Evolutionary conservation across 2,329 filamentous ascomycete genomes (phyloP).

Genomic region (Iodosphaeria phyllophila): DNA sequence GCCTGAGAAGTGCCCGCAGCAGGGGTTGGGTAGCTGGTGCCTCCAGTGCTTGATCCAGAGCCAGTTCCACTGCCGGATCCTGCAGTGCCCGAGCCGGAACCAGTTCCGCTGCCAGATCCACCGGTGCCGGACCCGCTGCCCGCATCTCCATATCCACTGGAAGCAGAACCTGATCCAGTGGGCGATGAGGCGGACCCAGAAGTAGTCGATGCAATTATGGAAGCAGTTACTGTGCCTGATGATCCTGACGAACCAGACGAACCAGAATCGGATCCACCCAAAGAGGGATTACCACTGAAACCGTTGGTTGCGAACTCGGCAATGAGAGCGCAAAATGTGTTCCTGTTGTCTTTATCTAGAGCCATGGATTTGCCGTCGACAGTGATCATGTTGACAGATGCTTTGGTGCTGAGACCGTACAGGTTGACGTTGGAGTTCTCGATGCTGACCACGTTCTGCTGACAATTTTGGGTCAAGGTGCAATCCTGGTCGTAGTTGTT

Average conservation of each 20-base stretch:
- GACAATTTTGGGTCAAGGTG: conserved; percentile 48
- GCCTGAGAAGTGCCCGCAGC: too few species aligned
- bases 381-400: conserved; percentile 53
- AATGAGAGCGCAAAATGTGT: conserved; percentile 45
- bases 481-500: conserved; percentile 64
- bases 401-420: conserved; percentile 58
- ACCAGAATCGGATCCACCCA: not conserved
- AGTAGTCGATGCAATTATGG: too few species aligned
- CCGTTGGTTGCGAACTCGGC: conserved; percentile 24
- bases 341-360: conserved; percentile 41
- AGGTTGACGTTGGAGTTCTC: conserved; percentile 45
- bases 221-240: too few species aligned
- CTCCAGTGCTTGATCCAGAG: conserved; percentile 1
- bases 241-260: not conserved
- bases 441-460: conserved; percentile 59
- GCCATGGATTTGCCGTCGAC: conserved; percentile 34
- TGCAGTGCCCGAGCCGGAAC: conserved; percentile 3
- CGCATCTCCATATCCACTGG: too few species aligned
- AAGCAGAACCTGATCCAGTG: conserved; percentile 1
- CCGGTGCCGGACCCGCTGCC: too few species aligned
- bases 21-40: too few species aligned
- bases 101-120: conserved; percentile 1
- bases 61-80: conserved; percentile 2
- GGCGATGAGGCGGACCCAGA: conserved; percentile 1
- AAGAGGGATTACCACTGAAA: not conserved